Percentiles rank a stretch among this genome's conserved stretches.
Conservation (phyloP, 2,329 filamentous ascomycete genomes). For the Emergomyces orientalis region DNA sequence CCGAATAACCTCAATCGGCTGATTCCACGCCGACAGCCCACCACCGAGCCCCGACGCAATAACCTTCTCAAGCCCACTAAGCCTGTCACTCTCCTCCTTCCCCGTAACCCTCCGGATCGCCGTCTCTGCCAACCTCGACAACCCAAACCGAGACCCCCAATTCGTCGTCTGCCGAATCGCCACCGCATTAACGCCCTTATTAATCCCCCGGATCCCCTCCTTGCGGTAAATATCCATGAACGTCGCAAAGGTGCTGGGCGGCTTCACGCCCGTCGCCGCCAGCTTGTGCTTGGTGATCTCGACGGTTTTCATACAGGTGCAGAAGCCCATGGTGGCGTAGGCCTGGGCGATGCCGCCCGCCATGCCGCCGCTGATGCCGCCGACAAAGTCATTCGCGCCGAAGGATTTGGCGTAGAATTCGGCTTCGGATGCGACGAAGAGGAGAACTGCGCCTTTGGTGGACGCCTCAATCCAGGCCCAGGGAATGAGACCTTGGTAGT, state of each 20-base stretch:
- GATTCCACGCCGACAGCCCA: constrained; percentile 96
- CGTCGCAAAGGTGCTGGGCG: constrained; percentile 82
- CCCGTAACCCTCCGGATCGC: constrained; percentile 69
- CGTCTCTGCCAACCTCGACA: constrained; percentile 82
- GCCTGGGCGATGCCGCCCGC: constrained; percentile 91
- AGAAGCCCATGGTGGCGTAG: constrained; percentile 99
- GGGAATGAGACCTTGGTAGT: constrained; percentile 98
- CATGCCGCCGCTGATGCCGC: constrained; percentile 86
- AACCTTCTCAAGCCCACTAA: constrained; percentile 78
- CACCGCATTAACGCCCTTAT: constrained; percentile 96
- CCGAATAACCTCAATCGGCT: constrained; percentile 98
- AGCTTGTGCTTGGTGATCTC: constrained; percentile 99
- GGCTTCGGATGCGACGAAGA: constrained; percentile 97
- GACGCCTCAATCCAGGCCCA: constrained; percentile 99
- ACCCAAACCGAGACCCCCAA: constrained; percentile 94
- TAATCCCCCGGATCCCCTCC: constrained; percentile 92
- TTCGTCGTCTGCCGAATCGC: constrained; percentile 99
- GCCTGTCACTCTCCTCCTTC: constrained; percentile 72
- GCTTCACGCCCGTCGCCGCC: constrained; percentile 70
- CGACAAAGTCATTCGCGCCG: constrained; percentile 77
- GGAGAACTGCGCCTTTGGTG: constrained; percentile 96
- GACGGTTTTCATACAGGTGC: constrained; percentile 99
- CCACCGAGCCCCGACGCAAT: constrained; percentile 77
- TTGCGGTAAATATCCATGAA: constrained; percentile 96
- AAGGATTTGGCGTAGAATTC: constrained; percentile 83